Conservation (phyloP, 2,329 filamentous ascomycete genomes). For the Penicillium occitanis region DNA sequence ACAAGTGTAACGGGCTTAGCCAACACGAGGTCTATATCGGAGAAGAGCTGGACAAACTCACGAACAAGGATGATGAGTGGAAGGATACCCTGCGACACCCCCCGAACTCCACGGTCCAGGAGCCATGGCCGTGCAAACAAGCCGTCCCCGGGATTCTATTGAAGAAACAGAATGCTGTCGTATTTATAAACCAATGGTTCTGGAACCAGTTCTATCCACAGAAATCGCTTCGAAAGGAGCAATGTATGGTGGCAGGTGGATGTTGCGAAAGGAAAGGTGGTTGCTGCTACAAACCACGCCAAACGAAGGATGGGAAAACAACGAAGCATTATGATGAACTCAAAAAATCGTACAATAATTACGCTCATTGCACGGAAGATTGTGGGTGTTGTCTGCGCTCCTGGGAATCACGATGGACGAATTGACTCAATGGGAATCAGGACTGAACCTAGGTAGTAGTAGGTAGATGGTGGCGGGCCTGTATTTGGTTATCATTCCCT, state of each 20-base stretch:
- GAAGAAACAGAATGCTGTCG: background rate
- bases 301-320: background rate
- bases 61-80: background rate
- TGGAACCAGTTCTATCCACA: background rate
- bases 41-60: background rate
- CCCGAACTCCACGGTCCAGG: background rate
- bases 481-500: too few relatives aligned
- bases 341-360: background rate
- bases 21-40: background rate
- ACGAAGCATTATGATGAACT: background rate
- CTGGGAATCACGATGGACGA: background rate
- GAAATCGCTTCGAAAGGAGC: background rate
- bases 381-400: conserved; percentile 3
- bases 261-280: background rate
- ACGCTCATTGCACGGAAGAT: background rate
- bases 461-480: background rate
- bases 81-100: background rate
- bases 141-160: background rate
- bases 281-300: background rate
- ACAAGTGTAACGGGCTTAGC: background rate
- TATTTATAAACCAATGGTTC: background rate
- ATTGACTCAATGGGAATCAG: background rate
- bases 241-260: background rate
- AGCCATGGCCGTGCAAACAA: background rate
- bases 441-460: background rate